Evolutionary conservation across 2,329 filamentous ascomycete genomes (phyloP), one percentile per base, ranked within the genome.

Genomic region (Colletotrichum camelliae): DNA sequence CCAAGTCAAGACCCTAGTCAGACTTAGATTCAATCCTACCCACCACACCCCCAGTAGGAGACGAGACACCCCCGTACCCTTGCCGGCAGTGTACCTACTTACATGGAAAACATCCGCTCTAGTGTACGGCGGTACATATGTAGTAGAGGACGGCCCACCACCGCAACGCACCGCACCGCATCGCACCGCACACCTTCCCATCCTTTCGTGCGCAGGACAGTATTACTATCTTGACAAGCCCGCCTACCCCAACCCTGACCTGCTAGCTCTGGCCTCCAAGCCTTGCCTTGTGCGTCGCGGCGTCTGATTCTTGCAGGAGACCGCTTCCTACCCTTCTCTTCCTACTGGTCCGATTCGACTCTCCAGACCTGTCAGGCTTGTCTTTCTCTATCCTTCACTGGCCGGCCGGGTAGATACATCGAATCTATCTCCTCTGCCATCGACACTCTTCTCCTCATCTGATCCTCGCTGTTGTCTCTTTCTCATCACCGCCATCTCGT

Each of bases 261-360:
- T 69, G 57, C 57, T 66, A 74, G 58, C 58, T 74, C 35, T 76
- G 70, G 29, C 39, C 29, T 69, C 58, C 70, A 69, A 76, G 74
- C 70, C 70, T 75, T 73, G 73, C 43, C 64, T 73, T 21, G 69
- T 77, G 77, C 75, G 72, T 77, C 73, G 70, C 75, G 74, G 75
- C 77, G 72, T 77, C 68, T 78, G 77, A 67, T 73, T 69, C 74
- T 76, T 78, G 75, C 75, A 77, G 77, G 48, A 66, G 58, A 70
- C 75, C 60, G 67, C 58, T 74, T 35, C 43, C 58, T 35, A 39
- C 60, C 43, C 65, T 67, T 72, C 62, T 72, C 48, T 67, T 73
- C 72, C 60, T 71, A 77, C 70, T 76, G 66, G 77, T 65, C 70
- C 77, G 70, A 72, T 62, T 66, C 58, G 55, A 65, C 64, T 74